Base-by-base conservation (phyloP, 257 asterid species). In the Solanum appendiculatum region DNA sequence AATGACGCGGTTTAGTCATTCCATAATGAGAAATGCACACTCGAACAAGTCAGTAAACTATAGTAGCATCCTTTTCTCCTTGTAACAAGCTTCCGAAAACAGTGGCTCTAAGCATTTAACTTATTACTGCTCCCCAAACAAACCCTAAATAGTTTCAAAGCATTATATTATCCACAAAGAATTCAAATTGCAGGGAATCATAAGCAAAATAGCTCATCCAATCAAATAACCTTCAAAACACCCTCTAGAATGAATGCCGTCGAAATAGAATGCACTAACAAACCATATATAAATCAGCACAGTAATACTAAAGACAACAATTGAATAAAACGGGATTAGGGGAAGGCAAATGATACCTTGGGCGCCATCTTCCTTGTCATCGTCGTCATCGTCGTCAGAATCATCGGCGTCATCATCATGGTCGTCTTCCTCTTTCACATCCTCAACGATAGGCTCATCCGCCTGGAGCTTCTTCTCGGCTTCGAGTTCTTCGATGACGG, bases 401-500 rank as follows among this genome's bases (percentile, higher is more conserved):
- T 93, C 95, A 10, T 94, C 98, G 54, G 81, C 90, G 14, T 93
- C 96, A 7, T 91, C 95, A 2, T 92, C 98, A 86, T 93, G 95
- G 68, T 94, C 96, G 48, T 93, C 98, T 51, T 95, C 97, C 23
- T 92, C 98, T 88, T 94, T 94, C 87, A 94, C 95, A 82, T 95
- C 98, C 92, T 94, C 98, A 83, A 94, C 95, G 64, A 94, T 42
- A 5, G 97, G 95, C 87, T 90, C 97, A 88, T 94, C 98, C 81
- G 88, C 85, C 92, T 89, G 44, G 37, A 93, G 54, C 92, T 92
- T 92, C 40, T 88, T 93, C 93, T 88, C 91, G 54, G 86, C 85
- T 66, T 91, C 94, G 56, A 34, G 56, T 88, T 93, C 98, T 86
- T 93, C 97, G 27, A 96, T 34, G 51, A 96, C 95, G 66, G 98